Evolutionary conservation across 345 rosid genomes (phyloP), one percentile per base, ranked within the genome.

Genomic region (Dimocarpus longan): DNA sequence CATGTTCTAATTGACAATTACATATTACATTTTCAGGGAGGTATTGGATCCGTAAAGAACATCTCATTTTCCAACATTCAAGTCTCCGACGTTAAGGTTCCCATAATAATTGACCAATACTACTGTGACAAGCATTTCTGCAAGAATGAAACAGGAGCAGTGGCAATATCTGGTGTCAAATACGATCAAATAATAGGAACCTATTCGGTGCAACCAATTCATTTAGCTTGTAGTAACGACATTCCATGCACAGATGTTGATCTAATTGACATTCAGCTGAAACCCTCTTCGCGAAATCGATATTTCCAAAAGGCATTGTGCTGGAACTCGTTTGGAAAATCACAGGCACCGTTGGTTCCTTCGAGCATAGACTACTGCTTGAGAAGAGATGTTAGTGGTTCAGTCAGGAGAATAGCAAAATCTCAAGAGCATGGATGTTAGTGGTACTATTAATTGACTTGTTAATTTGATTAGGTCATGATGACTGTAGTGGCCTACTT

Each of bases 241-340:
- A 80, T 89, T 44, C 98, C 98, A 3, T 95, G 98, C 88, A 86
- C 79, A 0, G 90, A 88, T 52, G 95, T 95, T 21, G 91, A 93
- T 70, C 85, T 95, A 11, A 85, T 80, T 11, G 85, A 89, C 60
- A 88, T 95, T 77, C 90, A 84, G 79, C 32, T 95, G 80, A 85
- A 80, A 78, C 93, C 97, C 10, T 89, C 94, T 0, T 63, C 68
- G 0, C 73, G 68, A 50, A 75, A 64, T 69, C 22, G 81, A 68
- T 84, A 89, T 73, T 80, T 79, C 57, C 79, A 78, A 56, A 83
- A 84, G 84, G 89, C 87, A 28, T 62, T 92, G 79, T 95, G 98
- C 67, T 92, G 91, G 91, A 92, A 95, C 83, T 92, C 98, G 4
- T 93, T 91, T 71, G 98, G 98, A 15, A 92, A 90, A 83, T 88